Percentiles rank a stretch among this genome's conserved stretches.
Evolutionary conservation across 2,329 filamentous ascomycete genomes (phyloP).

Genomic region (Emydomyces testavorans): DNA sequence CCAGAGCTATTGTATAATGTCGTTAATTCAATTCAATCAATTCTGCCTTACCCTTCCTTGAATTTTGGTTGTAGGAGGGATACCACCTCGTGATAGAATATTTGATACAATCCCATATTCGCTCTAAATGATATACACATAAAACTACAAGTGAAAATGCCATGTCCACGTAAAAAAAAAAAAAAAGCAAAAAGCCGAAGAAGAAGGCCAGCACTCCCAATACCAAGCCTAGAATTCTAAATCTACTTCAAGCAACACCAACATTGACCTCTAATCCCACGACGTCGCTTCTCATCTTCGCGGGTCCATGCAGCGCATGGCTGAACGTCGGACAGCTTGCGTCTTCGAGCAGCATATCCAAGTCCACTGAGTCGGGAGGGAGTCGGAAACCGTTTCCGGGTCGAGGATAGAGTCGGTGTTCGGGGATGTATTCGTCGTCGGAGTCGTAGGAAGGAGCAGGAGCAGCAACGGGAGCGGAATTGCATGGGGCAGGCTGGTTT

Average conservation of each 20-base stretch:
- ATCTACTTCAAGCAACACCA: constrained; percentile 13
- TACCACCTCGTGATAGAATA: too few species aligned
- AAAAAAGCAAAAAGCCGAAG: too few species aligned
- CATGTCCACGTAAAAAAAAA: too few species aligned
- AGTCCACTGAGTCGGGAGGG: constrained; percentile 46
- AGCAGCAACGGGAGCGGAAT: neutral
- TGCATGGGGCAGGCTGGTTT: constrained; percentile 10
- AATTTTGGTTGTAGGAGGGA: too few species aligned
- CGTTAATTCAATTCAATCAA: neutral
- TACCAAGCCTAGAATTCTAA: too few species aligned
- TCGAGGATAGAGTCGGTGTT: constrained; percentile 52
- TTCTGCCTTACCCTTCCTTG: neutral
- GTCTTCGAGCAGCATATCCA: constrained; percentile 52
- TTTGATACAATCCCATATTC: neutral
- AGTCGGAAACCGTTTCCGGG: constrained; percentile 51
- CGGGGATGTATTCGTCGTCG: constrained; percentile 40
- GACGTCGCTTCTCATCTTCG: constrained; percentile 13
- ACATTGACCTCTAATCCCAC: constrained; percentile 12
- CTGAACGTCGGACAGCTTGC: constrained; percentile 46
- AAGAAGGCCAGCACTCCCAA: too few species aligned
- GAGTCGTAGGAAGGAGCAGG: constrained; percentile 18
- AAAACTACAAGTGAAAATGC: too few species aligned
- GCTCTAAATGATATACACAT: too few species aligned
- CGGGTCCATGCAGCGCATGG: constrained; percentile 32
- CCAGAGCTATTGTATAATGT: too few species aligned